These are phyloP conservation scores for Harrya chromipes DNA, from an alignment of 768 basidiomycete species.

Conservation along the genomic window DNA sequence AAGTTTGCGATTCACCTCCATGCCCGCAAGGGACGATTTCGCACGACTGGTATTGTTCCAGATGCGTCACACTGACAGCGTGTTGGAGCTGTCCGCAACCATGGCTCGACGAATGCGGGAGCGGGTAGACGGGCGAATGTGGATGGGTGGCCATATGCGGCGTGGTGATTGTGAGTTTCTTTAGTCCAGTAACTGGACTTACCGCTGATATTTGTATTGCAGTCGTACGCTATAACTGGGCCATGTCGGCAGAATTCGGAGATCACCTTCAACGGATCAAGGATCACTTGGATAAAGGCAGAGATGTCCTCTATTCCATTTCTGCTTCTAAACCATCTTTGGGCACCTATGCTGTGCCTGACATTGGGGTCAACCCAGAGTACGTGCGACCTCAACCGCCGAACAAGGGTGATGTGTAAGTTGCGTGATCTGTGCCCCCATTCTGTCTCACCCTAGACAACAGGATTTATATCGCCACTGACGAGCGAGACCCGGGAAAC, in stretches of 20 bases:
- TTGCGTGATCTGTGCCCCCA: background rate
- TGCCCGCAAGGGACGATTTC: conserved; percentile 30
- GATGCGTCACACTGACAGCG: conserved; percentile 26
- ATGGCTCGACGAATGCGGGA: conserved; percentile 34
- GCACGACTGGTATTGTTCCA: conserved; percentile 32
- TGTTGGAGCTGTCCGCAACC: conserved; percentile 27
- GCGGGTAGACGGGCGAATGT: conserved; percentile 31
- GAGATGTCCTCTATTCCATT: conserved; percentile 19
- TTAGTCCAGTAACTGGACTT: no score
- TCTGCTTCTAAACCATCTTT: conserved; percentile 10
- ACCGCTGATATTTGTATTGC: background rate
- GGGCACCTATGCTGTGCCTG: conserved; percentile 22
- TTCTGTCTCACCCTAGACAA: conserved; percentile 5
- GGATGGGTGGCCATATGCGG: conserved; percentile 45
- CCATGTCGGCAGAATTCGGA: conserved; percentile 34
- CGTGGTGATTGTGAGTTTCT: conserved; percentile 39
- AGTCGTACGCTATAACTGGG: conserved; percentile 36
- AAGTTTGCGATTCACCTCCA: conserved; percentile 33
- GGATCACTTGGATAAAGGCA: conserved; percentile 19
- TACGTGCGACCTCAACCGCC: conserved; percentile 18
- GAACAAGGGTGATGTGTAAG: conserved; percentile 21
- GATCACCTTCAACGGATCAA: conserved; percentile 37
- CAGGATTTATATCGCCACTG: conserved; percentile 38
- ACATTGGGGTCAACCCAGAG: conserved; percentile 13
- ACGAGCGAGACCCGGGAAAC: conserved; percentile 39